Evolutionary conservation across 306 rosid genomes (phyloP), one percentile per base, ranked within the genome.

Genomic region (Macrotyloma uniflorum): DNA sequence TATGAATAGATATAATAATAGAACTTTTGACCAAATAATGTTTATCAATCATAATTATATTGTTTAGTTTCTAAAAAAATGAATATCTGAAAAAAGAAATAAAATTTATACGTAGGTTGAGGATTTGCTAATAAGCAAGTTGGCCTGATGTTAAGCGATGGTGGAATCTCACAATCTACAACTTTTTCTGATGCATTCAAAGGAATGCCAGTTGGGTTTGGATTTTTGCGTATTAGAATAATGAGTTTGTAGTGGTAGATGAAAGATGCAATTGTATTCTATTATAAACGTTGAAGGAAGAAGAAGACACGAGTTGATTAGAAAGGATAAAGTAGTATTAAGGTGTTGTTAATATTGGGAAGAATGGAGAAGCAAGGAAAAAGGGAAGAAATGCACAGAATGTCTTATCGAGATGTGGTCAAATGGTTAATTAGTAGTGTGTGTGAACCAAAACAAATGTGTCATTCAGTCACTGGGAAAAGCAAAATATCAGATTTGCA

Each of bases 201-300:
- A 77, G 90, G 86, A 83, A 87, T 90, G 90, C 85, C 86, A 87
- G 91, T 49, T 85, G 86, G 90, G 73, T 80, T 78, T 82, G 83
- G 72, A 83, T 79, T 79, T 58, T 79, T 79, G 8, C 69, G 46
- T 6, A 36, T 72, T 79, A 57, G 62, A 76, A 80, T 77, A 77
- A 51, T 49, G 51, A 45, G 38, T 49, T 22, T 26, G 23, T 64
- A 11, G 72, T 30, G 68, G 67, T 26, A 61, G 75, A 82, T 78
- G 53, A 68, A 75, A 79, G 67, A 66, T 26, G 80, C n/a, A 32
- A 30, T 32, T 40, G 22, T 26, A 12, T 32, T 5, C 43, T 74
- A 79, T 67, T 77, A 49, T 74, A 40, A 24, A n/a, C 45, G 20
- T 15, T 1, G 1, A 8, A 77, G 20, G 43, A 38, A 38, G 79